Percentiles rank a stretch among this genome's conserved stretches.
Conservation (phyloP, 177 flowering plant genomes). For the Vitis hybrid region DNA sequence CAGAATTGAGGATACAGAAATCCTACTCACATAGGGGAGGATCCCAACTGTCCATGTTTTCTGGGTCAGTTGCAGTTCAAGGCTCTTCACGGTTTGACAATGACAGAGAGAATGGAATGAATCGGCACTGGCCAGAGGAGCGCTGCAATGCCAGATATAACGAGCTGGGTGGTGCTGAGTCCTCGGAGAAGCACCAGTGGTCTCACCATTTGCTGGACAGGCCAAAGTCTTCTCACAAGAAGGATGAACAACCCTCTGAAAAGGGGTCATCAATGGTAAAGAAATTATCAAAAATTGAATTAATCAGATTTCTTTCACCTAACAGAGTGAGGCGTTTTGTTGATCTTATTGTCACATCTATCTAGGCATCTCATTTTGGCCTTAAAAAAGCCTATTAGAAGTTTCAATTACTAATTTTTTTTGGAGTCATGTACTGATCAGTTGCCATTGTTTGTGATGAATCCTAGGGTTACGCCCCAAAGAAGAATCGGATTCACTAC, state of each 20-base stretch:
- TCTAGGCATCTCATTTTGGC: too few species aligned
- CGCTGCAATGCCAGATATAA: conserved; percentile 23
- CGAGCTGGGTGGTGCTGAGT: conserved; percentile 31
- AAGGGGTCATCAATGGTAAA: conserved; percentile 36
- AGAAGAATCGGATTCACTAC: conserved; percentile 41
- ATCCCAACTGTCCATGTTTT: conserved; percentile 38
- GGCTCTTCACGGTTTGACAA: conserved; percentile 38
- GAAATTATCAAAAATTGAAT: neutral
- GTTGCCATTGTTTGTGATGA: neutral
- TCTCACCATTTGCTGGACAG: conserved; percentile 43
- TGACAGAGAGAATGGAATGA: conserved; percentile 24
- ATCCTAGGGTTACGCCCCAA: conserved; percentile 29
- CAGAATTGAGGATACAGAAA: conserved; percentile 34
- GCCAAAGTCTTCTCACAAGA: conserved; percentile 35
- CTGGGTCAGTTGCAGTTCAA: conserved; percentile 50
- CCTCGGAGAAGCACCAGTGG: conserved; percentile 37
- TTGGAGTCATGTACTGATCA: neutral
- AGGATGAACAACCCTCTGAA: conserved; percentile 32
- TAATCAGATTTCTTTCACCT: neutral
- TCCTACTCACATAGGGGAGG: conserved; percentile 33
- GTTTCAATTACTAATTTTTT: too few species aligned
- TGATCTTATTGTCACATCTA: too few species aligned
- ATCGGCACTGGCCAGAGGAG: conserved; percentile 46
- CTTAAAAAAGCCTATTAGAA: too few species aligned
- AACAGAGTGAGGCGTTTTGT: neutral